phyloP scores from a whole-genome alignment of 1,284 basidiomycete genomes.

The Sanghuangporus weigelae region DNA sequence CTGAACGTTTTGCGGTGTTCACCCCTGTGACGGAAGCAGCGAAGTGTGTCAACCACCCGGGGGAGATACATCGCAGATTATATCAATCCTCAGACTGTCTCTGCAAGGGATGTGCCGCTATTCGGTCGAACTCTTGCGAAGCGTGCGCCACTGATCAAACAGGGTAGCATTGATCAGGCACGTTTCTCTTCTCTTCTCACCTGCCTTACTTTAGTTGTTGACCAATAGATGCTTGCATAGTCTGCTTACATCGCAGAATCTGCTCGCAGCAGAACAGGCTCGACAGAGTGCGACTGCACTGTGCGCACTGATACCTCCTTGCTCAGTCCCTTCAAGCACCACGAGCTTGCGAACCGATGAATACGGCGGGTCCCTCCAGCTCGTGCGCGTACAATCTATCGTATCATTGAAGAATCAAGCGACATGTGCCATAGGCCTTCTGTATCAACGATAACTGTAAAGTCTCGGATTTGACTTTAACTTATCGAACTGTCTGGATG shows the following conservation, averaged over 20 bases:
- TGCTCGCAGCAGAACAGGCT: slow-evolving; percentile 28
- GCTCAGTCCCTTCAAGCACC: slow-evolving; percentile 19
- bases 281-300: slow-evolving; percentile 29
- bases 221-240: background rate
- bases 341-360: slow-evolving; percentile 42
- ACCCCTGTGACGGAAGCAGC: slow-evolving; percentile 29
- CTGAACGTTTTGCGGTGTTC: slow-evolving; percentile 28
- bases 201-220: background rate
- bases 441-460: slow-evolving; percentile 42
- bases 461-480: slow-evolving; percentile 37
- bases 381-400: slow-evolving; percentile 31
- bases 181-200: background rate
- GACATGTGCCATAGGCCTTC: slow-evolving; percentile 31
- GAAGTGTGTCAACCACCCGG: slow-evolving; percentile 29
- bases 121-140: slow-evolving; percentile 24
- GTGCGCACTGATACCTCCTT: slow-evolving; percentile 19
- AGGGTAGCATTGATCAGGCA: slow-evolving; percentile 29
- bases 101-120: slow-evolving; percentile 26
- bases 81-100: slow-evolving; percentile 27
- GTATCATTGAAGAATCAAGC: slow-evolving; percentile 32
- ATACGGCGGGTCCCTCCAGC: slow-evolving; percentile 42
- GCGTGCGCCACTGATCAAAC: slow-evolving; percentile 26
- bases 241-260: slow-evolving; percentile 32
- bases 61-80: slow-evolving; percentile 16
- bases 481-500: slow-evolving; percentile 42